Base-by-base conservation (phyloP, 768 basidiomycete genomes). In the Lepiota venenata region DNA sequence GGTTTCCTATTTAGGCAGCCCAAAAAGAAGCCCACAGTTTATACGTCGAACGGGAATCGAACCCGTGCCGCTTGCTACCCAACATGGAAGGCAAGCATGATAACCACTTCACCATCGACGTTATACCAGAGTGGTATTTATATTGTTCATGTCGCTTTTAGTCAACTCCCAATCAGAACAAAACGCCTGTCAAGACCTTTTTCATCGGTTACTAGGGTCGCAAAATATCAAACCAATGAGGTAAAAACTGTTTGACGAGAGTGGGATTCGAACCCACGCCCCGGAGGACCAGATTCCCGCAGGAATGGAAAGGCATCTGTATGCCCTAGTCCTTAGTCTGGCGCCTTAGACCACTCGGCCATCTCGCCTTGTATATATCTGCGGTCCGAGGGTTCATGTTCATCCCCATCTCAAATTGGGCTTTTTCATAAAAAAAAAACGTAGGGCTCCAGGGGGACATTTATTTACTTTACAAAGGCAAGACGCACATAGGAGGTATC, bases 31-130 rank as follows among this genome's bases (percentile, higher is more conserved):
- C 25, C 56, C 56, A 60, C 58, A 61, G 60, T 59, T 54, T 38
- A 58, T 78, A 79, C 77, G 76, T 81, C 75, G 75, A 82, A 84
- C 76, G 83, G 82, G 83, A 84, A 79, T 84, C 83, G 82, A 84
- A 84, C 83, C 83, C 83, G 76, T 83, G 82, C 83, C 82, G 80
- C 81, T 79, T 80, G 79, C 78, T 78, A 56, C 47, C 56, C 2
- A 47, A 36, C 38, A 77, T 88, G 86, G 87, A 88, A 88, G 86
- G 85, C 86, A 88, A 88, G 87, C 85, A 89, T 88, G 86, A 88
- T 88, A 88, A 87, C 87, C 86, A 78, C 84, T 88, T 88, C 87
- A 88, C 87, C 87, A 88, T 85, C 74, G 74, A 74, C 67, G 69
- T 69, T 29, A 3, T 11, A 18, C 16, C 22, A 52, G 41, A 16